Evolutionary conservation across 768 basidiomycete species (phyloP), one percentile per base, ranked within the genome.

Genomic region (Russula abietina): DNA sequence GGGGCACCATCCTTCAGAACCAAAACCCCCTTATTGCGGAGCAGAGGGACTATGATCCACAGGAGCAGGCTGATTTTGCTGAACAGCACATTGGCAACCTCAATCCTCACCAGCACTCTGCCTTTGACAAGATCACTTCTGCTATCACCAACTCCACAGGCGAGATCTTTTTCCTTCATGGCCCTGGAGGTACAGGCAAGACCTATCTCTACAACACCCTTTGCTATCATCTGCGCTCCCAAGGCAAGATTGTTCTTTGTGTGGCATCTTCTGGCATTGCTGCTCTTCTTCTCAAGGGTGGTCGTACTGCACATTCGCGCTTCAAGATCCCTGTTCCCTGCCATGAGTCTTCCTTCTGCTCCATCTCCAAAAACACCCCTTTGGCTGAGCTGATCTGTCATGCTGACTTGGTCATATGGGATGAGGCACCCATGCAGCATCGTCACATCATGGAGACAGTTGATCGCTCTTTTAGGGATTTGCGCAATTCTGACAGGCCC

Each of bases 181-280:
- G 80, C 5, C 70, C 77, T 38, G 80, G 76, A 19, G 80, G 80
- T 0, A 73, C 73, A 30, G 80, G 81, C 10, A 81, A 81, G 61
- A 81, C 80, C 0, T 81, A 70, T 10, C 70, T 79, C 0, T 80
- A 76, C 61, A 76, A 76, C 36, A 74, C 77, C 7, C 50, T 60
- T 26, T 60, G 59, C 41, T 19, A 46, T 4, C 16, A 36, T 22
- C 9, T 60, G 14, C 30, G 22, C 41, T 53, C 51, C 1, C n/a
- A 52, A 17, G 2, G 9, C 3, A 53, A 60, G 30, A 43, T 53
- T 69, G 72, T 78, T 1, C 71, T 83, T 4, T 81, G 77, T 76
- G 77, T 79, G 16, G 77, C 80, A 14, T 83, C 81, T 1, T 81
- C 80, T 30, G 28, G 28, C 28, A 30, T 30, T 30, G 28, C 28